Conservation (phyloP, 1,284 basidiomycete species). For the Moesziomyces sp. region DNA sequence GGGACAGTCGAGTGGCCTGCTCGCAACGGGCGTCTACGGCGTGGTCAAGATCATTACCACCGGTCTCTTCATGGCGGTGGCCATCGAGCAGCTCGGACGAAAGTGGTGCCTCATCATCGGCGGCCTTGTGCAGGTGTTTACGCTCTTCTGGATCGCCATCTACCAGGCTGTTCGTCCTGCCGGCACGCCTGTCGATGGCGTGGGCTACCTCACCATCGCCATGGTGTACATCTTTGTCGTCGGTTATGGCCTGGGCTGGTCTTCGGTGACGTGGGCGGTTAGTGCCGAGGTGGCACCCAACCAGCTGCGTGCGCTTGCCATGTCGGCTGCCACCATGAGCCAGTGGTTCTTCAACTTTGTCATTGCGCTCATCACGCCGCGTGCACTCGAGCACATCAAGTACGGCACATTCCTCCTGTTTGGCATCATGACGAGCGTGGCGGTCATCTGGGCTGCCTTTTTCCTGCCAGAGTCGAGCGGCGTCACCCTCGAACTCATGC, state of each 20-base stretch:
- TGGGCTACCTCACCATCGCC: constrained; percentile 41
- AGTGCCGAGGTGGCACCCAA: constrained; percentile 65
- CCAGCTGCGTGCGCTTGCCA: constrained; percentile 63
- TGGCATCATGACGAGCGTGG: constrained; percentile 49
- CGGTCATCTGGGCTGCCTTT: constrained; percentile 59
- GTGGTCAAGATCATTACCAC: constrained; percentile 49
- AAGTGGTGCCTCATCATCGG: constrained; percentile 51
- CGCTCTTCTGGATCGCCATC: constrained; percentile 44
- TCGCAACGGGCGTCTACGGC: constrained; percentile 51
- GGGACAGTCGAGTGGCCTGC: constrained; percentile 43
- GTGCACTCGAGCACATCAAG: constrained; percentile 58
- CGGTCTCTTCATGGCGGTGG: constrained; percentile 34
- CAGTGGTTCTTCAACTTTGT: constrained; percentile 64
- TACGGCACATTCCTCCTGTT: constrained; percentile 64
- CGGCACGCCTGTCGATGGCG: constrained; percentile 33
- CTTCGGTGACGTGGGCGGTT: constrained; percentile 51
- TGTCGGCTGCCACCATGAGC: constrained; percentile 50
- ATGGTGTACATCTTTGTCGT: constrained; percentile 48
- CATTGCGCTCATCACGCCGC: constrained; percentile 62
- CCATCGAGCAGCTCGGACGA: constrained; percentile 49
- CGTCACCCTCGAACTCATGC: constrained; percentile 61
- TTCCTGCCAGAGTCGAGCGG: constrained; percentile 62
- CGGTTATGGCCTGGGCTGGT: constrained; percentile 42
- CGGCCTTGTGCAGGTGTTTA: constrained; percentile 40
- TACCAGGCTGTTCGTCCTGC: constrained; percentile 41